Base-by-base conservation (phyloP, 2,329 filamentous ascomycete species). In the Penicillium sp. region DNA sequence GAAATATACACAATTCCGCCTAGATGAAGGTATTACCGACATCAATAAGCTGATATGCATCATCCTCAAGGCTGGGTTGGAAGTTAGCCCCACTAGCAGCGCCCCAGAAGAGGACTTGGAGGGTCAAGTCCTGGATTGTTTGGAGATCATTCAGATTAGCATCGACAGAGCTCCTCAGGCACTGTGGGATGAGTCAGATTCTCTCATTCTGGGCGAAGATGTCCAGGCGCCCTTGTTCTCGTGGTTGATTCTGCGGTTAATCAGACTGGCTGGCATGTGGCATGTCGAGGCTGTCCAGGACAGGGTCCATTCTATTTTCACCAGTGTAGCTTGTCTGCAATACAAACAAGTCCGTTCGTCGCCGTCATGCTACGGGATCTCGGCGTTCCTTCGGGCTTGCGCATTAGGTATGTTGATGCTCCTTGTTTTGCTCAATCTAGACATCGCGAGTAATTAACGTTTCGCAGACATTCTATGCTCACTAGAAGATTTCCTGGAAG, bases 41-140 rank as follows among this genome's bases (percentile, higher is more conserved):
- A 94, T 96, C 66, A 89, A 92, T 68, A 90, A 92, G 76, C 84
- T 97, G 51, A 88, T 96, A 54, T 92, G 90, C 70, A 89, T 96
- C 62, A 90, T 95, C 66, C 83, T 89, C 51, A 88, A 90, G 70
- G 90, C 91, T 58, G 89, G 92, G 22, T 80, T 97, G 13, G 89
- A 92, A 65, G 66, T 69, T 40, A 70, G 60, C 39, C 54, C 53
- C 55, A 85, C 70, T 85, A 92, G 67, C 86, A 92, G 66, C 87
- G 86, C 2, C 90, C 57, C 75, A 87, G 43, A 77, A 83, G 64
- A 65, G 53, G 76, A 75, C 54, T 61, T 71, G 33, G 68, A 75
- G 57, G 69, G 70, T 5, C 77, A 79, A 57, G 66, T 78, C 9
- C 75, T 84, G 37, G 89, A 92, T 69, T 92, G 91, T 54, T 82